phyloP scores from a whole-genome alignment of 2,329 filamentous ascomycete species.

The Paracoccidioides lutzii region DNA sequence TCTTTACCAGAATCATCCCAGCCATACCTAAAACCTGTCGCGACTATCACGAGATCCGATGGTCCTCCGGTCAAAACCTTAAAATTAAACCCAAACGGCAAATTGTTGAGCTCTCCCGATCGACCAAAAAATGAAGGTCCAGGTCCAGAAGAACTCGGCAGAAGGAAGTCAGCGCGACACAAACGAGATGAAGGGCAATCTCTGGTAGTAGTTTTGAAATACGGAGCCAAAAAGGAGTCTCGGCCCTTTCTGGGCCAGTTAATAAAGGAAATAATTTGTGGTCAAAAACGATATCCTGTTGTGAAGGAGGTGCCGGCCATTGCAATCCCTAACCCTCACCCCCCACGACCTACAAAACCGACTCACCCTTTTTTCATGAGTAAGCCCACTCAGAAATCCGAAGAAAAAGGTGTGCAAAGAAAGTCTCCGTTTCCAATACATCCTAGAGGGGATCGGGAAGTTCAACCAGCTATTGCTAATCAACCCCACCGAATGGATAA shows the following conservation, averaged over 20 bases:
- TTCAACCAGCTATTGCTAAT: neutral
- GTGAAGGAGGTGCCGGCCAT: neutral
- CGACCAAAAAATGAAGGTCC: conserved; percentile 8
- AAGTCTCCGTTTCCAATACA: neutral
- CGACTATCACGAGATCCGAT: neutral
- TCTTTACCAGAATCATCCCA: neutral
- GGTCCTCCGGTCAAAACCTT: conserved; percentile 28
- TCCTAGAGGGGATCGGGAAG: neutral
- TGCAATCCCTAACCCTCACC: neutral
- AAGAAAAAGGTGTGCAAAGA: neutral
- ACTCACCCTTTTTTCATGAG: conserved; percentile 59
- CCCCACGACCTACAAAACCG: conserved; percentile 25
- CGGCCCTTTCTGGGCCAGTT: conserved; percentile 42
- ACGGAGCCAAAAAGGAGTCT: conserved; percentile 39
- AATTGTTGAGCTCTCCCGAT: conserved; percentile 28
- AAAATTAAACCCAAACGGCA: conserved; percentile 32
- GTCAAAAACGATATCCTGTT: conserved; percentile 19
- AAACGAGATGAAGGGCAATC: conserved; percentile 21
- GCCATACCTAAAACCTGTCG: neutral
- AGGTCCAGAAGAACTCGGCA: conserved; percentile 10
- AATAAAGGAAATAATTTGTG: conserved; percentile 50
- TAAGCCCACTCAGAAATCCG: conserved; percentile 31
- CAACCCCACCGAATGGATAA: neutral
- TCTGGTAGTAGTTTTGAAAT: conserved; percentile 44
- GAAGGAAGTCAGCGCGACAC: neutral